phyloP scores from a whole-genome alignment of 169 alveolate genomes.

The Ichthyophthirius multifiliis region DNA sequence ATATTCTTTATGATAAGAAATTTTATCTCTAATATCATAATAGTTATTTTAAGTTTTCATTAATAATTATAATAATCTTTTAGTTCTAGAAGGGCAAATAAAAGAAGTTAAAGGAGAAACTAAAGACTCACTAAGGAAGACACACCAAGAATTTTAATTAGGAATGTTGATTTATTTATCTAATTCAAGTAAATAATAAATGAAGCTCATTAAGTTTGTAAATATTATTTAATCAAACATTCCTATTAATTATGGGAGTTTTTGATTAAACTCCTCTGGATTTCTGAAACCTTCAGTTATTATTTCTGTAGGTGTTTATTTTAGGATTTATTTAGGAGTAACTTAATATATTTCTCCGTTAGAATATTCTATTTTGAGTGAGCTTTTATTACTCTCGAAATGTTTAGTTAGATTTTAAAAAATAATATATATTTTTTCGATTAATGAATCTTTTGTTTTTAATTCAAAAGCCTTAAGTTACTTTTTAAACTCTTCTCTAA shows the following conservation, averaged over 20 bases:
- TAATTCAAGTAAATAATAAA: neutral
- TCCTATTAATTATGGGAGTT: neutral
- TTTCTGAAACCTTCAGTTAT: neutral
- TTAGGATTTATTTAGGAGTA: too few species aligned
- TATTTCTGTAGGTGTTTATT: neutral
- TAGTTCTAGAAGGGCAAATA: neutral
- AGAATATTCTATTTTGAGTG: neutral
- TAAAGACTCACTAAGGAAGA: neutral
- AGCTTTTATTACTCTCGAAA: neutral
- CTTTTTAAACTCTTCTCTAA: too few species aligned
- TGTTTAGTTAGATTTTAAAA: neutral
- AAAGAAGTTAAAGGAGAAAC: neutral
- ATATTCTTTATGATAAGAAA: neutral
- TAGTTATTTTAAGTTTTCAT: neutral
- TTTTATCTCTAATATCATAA: neutral
- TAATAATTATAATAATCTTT: neutral
- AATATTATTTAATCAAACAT: neutral
- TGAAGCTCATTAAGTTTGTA: neutral
- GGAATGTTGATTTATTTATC: neutral
- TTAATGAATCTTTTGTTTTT: neutral
- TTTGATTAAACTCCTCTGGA: neutral
- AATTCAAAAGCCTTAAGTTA: neutral
- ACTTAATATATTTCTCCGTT: neutral
- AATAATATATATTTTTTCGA: neutral
- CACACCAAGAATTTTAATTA: neutral